phyloP scores from a whole-genome alignment of 108 stramenopile species.

The Stephanodiscus minutulus region DNA sequence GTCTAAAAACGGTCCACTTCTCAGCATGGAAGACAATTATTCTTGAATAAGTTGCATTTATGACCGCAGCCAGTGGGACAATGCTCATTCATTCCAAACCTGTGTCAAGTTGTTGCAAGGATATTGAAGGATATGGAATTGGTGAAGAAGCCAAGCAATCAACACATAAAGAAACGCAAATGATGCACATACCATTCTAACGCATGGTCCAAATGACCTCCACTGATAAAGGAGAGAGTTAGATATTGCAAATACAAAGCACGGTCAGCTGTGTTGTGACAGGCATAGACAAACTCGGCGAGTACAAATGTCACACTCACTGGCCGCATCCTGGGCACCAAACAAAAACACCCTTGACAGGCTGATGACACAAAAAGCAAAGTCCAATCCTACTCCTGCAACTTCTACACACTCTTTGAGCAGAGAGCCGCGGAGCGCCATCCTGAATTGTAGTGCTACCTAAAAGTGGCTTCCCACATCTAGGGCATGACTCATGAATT shows the following conservation, averaged over 20 bases:
- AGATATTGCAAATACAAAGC: not conserved
- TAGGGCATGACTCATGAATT: slow-evolving; percentile 81
- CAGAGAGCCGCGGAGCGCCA: slow-evolving; percentile 17
- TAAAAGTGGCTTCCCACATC: slow-evolving; percentile 72
- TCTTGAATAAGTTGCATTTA: slow-evolving; percentile 64
- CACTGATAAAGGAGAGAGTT: not conserved
- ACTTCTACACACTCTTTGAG: slow-evolving; percentile 63
- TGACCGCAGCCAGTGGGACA: slow-evolving; percentile 90
- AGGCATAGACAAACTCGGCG: no score
- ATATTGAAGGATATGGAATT: not conserved
- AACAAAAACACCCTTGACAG: slow-evolving; percentile 81
- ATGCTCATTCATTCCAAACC: slow-evolving; percentile 55
- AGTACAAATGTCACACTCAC: slow-evolving; percentile 13
- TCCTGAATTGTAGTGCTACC: slow-evolving; percentile 17
- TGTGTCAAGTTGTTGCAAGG: slow-evolving; percentile 1
- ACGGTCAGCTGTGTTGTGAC: no score
- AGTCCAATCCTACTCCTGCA: slow-evolving; percentile 75
- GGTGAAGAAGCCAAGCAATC: not conserved
- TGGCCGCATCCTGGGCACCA: slow-evolving; percentile 91
- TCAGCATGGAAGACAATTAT: not conserved
- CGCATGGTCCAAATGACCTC: slow-evolving; percentile 59
- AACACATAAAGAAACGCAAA: not conserved
- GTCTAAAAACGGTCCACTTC: no score
- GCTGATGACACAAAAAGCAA: slow-evolving; percentile 84
- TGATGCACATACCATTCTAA: slow-evolving; percentile 69